Conservation (phyloP, 176 grass and related monocot species). For the Poa annua region DNA sequence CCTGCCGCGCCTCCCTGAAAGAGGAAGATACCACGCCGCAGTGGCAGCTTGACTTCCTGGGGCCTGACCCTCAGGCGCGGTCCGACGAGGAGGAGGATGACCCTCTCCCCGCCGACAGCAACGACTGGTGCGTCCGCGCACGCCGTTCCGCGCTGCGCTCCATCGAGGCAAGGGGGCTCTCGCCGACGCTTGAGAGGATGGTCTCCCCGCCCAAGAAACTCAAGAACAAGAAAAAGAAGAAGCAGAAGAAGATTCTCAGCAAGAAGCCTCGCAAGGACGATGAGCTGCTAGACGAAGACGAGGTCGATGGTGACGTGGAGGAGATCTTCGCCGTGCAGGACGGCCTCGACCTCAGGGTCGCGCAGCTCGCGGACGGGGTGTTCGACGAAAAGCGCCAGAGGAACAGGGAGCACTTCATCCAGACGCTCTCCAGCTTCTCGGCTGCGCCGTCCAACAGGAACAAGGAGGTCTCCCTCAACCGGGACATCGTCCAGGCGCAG, state of each 20-base stretch:
- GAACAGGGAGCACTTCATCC: conserved; percentile 67
- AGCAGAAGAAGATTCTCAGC: conserved; percentile 20
- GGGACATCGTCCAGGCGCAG: conserved; percentile 67
- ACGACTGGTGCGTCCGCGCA: conserved; percentile 82
- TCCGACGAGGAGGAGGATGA: conserved; percentile 35
- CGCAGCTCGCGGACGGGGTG: conserved; percentile 65
- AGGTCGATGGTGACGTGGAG: conserved; percentile 47
- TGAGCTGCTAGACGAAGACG: conserved; percentile 16
- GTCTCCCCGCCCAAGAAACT: conserved; percentile 78
- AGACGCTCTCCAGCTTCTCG: conserved; percentile 75
- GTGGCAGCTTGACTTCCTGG: conserved; percentile 58
- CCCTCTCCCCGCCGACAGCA: conserved; percentile 51
- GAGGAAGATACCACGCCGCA: conserved; percentile 37
- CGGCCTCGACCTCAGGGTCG: conserved; percentile 58
- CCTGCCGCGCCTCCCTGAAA: conserved; percentile 18
- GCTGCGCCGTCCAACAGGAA: conserved; percentile 71
- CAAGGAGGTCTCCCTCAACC: conserved; percentile 83
- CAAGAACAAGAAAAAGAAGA: conserved; percentile 66
- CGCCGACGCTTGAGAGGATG: conserved; percentile 54
- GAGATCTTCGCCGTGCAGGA: not conserved
- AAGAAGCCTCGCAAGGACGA: conserved; percentile 42
- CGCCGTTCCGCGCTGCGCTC: conserved; percentile 70
- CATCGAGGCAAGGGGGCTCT: conserved; percentile 75
- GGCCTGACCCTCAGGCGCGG: not conserved
- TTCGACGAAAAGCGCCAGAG: conserved; percentile 78